These are phyloP conservation scores for Ustilago trichophora DNA, from an alignment of 1,284 basidiomycete species.

Conservation along the genomic window DNA sequence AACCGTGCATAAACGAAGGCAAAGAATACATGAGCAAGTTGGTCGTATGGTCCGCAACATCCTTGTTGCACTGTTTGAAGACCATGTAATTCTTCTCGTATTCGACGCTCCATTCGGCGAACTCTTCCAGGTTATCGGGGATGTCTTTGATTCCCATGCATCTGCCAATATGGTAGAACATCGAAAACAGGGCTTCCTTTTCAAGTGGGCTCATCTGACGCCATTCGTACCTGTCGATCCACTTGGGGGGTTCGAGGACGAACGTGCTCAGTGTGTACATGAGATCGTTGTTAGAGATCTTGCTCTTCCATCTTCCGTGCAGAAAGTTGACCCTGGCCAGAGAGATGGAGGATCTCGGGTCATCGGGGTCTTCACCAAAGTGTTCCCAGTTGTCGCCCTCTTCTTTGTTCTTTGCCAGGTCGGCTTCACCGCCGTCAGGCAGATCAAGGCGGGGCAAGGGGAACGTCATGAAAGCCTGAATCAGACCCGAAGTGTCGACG, in stretches of 20 bases:
- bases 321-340: slow-evolving; percentile 45
- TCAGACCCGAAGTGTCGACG: slow-evolving; percentile 37
- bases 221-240: slow-evolving; percentile 43
- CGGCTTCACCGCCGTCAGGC: slow-evolving; percentile 52
- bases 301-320: slow-evolving; percentile 31
- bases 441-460: slow-evolving; percentile 77
- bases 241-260: slow-evolving; percentile 34
- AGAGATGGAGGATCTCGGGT: slow-evolving; percentile 42
- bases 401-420: background rate
- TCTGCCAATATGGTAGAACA: slow-evolving; percentile 41
- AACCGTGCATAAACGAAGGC: slow-evolving; percentile 15
- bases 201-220: slow-evolving; percentile 24
- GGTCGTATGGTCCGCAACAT: slow-evolving; percentile 43
- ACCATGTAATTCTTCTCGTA: slow-evolving; percentile 42
- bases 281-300: slow-evolving; percentile 50
- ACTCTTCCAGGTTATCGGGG: slow-evolving; percentile 21
- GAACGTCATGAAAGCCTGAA: slow-evolving; percentile 69
- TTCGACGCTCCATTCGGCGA: slow-evolving; percentile 26
- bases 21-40: slow-evolving; percentile 30
- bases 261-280: slow-evolving; percentile 48
- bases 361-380: slow-evolving; percentile 27
- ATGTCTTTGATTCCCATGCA: slow-evolving; percentile 45
- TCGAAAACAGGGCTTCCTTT: slow-evolving; percentile 39
- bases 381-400: slow-evolving; percentile 17
- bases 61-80: slow-evolving; percentile 25